These are phyloP conservation scores for Tetracladium marchalianum DNA, from an alignment of 495 filamentous ascomycete species.

Conservation along the genomic window DNA sequence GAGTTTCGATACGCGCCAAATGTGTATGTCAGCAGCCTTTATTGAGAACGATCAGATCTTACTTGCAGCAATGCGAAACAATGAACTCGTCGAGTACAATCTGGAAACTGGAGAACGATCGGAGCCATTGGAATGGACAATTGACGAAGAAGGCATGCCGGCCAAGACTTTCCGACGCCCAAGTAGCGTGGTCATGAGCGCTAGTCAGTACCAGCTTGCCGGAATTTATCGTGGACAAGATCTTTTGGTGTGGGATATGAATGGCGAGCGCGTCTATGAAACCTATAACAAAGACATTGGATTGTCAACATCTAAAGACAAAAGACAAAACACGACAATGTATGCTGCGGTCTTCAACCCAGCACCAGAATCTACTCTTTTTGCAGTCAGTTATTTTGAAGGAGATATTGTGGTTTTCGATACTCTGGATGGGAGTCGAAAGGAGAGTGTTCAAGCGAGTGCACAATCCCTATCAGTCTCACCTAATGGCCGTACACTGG, in stretches of 20 bases:
- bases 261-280: not conserved
- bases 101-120: no score
- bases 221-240: not conserved
- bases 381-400: not conserved
- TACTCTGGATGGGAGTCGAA: not conserved
- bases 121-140: no score
- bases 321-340: not conserved
- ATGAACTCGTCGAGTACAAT: no score
- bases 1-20: not conserved
- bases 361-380: not conserved
- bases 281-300: not conserved
- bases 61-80: no score
- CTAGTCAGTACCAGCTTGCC: not conserved
- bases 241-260: not conserved
- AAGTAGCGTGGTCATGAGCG: no score
- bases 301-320: not conserved
- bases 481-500: constrained; percentile 12
- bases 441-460: not conserved
- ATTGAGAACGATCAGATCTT: no score
- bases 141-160: no score
- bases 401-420: constrained; percentile 3
- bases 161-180: no score
- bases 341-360: constrained; percentile 1
- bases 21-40: not conserved
- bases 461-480: constrained; percentile 7